Conservation (phyloP, 2,329 filamentous ascomycete genomes). For the Cladosporium cucumerinum region DNA sequence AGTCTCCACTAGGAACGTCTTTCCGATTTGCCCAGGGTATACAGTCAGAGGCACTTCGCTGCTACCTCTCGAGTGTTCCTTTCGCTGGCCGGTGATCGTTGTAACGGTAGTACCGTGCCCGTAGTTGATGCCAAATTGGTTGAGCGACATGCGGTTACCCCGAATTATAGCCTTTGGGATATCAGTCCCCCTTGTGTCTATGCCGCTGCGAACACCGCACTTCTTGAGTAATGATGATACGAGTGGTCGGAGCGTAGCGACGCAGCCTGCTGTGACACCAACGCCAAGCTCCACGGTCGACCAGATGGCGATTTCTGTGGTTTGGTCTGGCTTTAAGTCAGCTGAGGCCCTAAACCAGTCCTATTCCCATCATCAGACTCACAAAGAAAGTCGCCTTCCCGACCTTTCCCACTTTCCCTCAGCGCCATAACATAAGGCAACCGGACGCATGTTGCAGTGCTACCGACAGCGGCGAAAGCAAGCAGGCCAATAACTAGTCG, state of each 20-base stretch:
- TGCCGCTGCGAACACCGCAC: conserved; percentile 6
- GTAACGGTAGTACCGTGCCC: conserved; percentile 10
- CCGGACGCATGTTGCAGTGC: conserved; percentile 49
- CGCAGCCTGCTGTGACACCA: conserved; percentile 42
- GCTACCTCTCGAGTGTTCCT: conserved; percentile 4
- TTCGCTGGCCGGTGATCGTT: conserved; percentile 6
- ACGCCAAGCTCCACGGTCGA: conserved; percentile 35
- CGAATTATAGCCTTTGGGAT: conserved; percentile 10
- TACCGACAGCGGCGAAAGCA: conserved; percentile 47
- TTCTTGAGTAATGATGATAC: conserved; percentile 26
- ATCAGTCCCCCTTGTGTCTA: conserved; percentile 7
- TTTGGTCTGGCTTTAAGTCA: conserved; percentile 33
- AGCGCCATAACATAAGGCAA: conserved; percentile 43
- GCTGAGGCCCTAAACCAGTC: conserved; percentile 15
- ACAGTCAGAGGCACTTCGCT: conserved; percentile 10
- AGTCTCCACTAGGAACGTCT: conserved; percentile 10
- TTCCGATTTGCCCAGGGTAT: conserved; percentile 12
- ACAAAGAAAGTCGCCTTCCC: conserved; percentile 43
- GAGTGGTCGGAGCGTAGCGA: conserved; percentile 50
- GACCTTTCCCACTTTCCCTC: conserved; percentile 31
- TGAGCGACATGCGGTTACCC: conserved; percentile 13
- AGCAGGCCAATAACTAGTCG: conserved; percentile 39
- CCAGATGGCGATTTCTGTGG: conserved; percentile 39
- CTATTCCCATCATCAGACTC: conserved; percentile 17
- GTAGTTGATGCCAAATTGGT: conserved; percentile 4